Evolutionary conservation across 441 rosid species (phyloP).

Genomic region (Croton setiger): DNA sequence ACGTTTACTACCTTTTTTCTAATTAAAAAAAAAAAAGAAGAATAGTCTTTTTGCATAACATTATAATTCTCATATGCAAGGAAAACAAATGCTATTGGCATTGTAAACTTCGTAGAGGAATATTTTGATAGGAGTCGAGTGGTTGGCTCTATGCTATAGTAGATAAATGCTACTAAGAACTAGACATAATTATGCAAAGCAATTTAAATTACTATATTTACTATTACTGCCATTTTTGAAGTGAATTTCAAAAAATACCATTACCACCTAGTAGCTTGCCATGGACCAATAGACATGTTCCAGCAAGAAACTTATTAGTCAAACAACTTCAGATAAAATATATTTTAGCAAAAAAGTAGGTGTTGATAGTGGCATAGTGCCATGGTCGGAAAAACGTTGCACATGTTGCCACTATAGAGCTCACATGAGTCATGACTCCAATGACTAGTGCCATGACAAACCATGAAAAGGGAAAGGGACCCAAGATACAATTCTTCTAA

Average conservation of each 20-base stretch:
- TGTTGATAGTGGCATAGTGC: background rate
- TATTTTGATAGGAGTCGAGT: background rate
- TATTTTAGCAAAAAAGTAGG: background rate
- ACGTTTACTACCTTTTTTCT: slow-evolving; percentile 18
- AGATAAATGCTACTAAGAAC: background rate
- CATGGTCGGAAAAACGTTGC: background rate
- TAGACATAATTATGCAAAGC: background rate
- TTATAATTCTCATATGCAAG: background rate
- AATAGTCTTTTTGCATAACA: background rate
- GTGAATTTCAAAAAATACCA: background rate
- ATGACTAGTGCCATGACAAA: background rate
- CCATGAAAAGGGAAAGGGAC: background rate
- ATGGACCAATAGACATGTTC: background rate
- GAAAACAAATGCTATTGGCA: slow-evolving; percentile 1
- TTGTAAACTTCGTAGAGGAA: background rate
- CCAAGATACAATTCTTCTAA: background rate
- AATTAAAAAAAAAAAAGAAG: background rate
- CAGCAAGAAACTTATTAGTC: background rate
- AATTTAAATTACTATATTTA: too few species aligned
- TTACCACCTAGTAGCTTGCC: background rate
- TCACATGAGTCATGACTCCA: background rate
- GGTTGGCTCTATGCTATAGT: background rate
- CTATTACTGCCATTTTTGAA: background rate
- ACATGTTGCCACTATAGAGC: background rate
- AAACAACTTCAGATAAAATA: too few species aligned